Conservation (phyloP, 257 asterid species). For the Nicotiana knightiana region DNA sequence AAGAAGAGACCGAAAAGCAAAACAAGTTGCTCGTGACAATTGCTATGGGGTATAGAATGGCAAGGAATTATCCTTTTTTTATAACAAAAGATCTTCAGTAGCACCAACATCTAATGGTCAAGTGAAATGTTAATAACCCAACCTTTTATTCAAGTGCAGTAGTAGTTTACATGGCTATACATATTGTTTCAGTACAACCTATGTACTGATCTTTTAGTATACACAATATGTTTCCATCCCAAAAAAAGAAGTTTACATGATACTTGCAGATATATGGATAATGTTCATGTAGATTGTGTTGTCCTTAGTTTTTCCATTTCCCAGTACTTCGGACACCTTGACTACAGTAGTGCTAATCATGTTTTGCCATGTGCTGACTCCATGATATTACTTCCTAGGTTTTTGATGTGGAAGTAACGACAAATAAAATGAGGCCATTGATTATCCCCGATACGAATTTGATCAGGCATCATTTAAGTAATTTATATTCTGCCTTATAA, state of each 20-base stretch:
- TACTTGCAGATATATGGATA: neutral
- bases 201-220: no score
- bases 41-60: neutral
- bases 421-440: neutral
- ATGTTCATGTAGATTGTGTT: neutral
- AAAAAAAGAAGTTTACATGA: neutral
- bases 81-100: neutral
- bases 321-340: neutral
- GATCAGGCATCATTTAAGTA: neutral
- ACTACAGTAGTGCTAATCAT: neutral
- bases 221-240: no score
- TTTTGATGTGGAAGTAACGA: neutral
- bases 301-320: neutral
- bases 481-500: neutral
- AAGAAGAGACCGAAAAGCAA: neutral
- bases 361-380: neutral
- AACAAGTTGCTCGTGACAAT: neutral
- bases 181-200: no score
- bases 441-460: neutral
- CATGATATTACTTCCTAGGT: neutral
- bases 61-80: neutral
- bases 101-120: neutral
- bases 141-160: neutral
- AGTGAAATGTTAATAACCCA: neutral
- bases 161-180: neutral